Evolutionary conservation across 2,329 filamentous ascomycete species (phyloP).

Genomic region (Tolypocladium endophyticum): DNA sequence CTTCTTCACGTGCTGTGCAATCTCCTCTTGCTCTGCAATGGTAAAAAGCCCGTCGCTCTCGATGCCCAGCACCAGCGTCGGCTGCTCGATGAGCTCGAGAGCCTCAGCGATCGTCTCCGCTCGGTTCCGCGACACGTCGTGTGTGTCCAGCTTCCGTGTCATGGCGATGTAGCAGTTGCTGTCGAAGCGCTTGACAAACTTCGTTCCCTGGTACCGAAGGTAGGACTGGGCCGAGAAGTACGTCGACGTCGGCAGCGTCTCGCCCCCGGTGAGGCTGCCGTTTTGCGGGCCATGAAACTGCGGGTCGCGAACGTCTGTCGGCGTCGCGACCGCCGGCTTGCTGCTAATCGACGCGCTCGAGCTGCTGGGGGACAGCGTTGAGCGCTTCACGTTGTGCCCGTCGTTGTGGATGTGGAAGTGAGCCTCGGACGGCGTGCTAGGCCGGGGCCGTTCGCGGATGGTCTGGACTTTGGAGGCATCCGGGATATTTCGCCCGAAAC

Average conservation of each 20-base stretch:
- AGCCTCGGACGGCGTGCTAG: slow-evolving; percentile 54
- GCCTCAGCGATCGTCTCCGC: slow-evolving; percentile 60
- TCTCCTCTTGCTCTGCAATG: slow-evolving; percentile 89
- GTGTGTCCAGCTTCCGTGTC: slow-evolving; percentile 93
- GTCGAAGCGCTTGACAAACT: slow-evolving; percentile 95
- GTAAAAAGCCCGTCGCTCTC: slow-evolving; percentile 95
- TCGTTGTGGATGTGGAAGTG: slow-evolving; percentile 80
- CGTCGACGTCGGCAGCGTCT: slow-evolving; percentile 50
- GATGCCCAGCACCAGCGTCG: slow-evolving; percentile 83
- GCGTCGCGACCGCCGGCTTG: slow-evolving; percentile 12
- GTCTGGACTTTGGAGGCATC: slow-evolving; percentile 76
- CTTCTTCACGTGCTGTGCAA: slow-evolving; percentile 71
- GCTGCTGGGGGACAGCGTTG: slow-evolving; percentile 36
- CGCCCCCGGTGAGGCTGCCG: slow-evolving; percentile 38
- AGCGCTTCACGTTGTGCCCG: slow-evolving; percentile 56
- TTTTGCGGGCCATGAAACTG: slow-evolving; percentile 59
- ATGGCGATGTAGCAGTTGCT: slow-evolving; percentile 99
- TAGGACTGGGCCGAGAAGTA: slow-evolving; percentile 99
- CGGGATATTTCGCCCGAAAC: slow-evolving; percentile 87
- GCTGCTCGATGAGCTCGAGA: slow-evolving; percentile 74
- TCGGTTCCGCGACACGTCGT: slow-evolving; percentile 80
- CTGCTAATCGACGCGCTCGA: slow-evolving; percentile 7
- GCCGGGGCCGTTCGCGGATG: slow-evolving; percentile 58
- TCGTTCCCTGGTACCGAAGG: slow-evolving; percentile 87
- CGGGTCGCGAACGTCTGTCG: slow-evolving; percentile 34